Conservation (phyloP, 192 early-diverging fungal genomes). For the Entomortierella parvispora region DNA sequence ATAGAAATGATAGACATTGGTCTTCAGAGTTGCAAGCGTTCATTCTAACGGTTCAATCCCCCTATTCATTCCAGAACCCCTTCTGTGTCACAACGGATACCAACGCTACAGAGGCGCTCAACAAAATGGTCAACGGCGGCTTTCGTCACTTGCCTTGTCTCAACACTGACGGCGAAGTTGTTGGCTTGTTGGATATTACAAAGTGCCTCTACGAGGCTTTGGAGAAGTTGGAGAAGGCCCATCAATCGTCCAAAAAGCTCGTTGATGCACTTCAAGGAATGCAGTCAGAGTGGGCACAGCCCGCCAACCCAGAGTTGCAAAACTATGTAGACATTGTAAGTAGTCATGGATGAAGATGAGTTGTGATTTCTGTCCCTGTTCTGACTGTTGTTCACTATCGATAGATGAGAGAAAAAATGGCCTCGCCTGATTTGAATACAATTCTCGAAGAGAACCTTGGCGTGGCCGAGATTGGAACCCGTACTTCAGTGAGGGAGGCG, state of each 20-base stretch:
- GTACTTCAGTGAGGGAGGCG: slow-evolving; percentile 71
- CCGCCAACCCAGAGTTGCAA: slow-evolving; percentile 62
- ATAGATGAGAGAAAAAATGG: slow-evolving; percentile 79
- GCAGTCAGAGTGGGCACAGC: slow-evolving; percentile 76
- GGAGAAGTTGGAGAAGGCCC: slow-evolving; percentile 83
- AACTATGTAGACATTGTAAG: slow-evolving; percentile 72
- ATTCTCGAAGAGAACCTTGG: slow-evolving; percentile 70
- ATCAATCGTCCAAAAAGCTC: slow-evolving; percentile 78
- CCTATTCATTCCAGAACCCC: slow-evolving; percentile 59
- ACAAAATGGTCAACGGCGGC: slow-evolving; percentile 80
- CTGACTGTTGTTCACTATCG: slow-evolving; percentile 10
- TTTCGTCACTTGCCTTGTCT: slow-evolving; percentile 76
- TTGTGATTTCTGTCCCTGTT: not conserved
- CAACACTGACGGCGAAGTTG: slow-evolving; percentile 69
- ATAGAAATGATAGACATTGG: too few relatives aligned
- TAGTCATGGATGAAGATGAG: too few relatives aligned
- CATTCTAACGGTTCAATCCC: not conserved
- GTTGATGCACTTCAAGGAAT: slow-evolving; percentile 83
- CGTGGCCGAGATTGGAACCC: slow-evolving; percentile 66
- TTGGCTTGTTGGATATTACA: slow-evolving; percentile 84
- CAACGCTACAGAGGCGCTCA: slow-evolving; percentile 79
- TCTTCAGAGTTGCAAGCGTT: too few relatives aligned
- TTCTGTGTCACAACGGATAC: slow-evolving; percentile 83
- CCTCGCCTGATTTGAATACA: slow-evolving; percentile 85
- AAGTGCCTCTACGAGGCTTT: slow-evolving; percentile 85